Conservation (phyloP, 768 basidiomycete genomes). For the Kwoniella bestiolae region DNA sequence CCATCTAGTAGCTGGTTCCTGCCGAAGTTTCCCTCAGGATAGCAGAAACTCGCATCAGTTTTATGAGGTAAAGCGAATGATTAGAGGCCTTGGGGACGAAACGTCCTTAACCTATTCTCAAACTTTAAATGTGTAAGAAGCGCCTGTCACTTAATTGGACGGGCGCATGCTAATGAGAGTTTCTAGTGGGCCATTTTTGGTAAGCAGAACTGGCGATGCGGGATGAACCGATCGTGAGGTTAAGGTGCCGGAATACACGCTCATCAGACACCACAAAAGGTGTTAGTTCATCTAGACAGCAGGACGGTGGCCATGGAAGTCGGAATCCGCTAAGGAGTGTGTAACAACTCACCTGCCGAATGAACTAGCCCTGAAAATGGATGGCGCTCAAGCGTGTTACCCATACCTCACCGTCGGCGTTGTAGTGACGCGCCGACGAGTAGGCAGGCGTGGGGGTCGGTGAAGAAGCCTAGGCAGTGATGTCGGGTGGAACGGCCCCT, state of each 20-base stretch:
- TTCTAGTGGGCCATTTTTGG: constrained; percentile 64
- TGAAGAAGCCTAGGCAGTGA: constrained; percentile 79
- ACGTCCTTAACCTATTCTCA: constrained; percentile 84
- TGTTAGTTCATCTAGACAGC: constrained; percentile 25
- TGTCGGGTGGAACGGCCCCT: constrained; percentile 75
- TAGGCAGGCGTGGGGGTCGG: constrained; percentile 65
- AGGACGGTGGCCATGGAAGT: constrained; percentile 60
- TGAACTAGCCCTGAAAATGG: constrained; percentile 75
- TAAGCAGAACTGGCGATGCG: constrained; percentile 57
- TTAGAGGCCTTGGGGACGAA: constrained; percentile 80
- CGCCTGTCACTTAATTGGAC: constrained; percentile 61
- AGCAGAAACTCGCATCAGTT: constrained; percentile 61
- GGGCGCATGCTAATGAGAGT: constrained; percentile 61
- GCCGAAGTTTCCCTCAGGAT: constrained; percentile 67
- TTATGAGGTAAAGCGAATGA: constrained; percentile 72
- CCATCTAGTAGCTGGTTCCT: too few species aligned
- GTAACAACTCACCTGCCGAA: constrained; percentile 76
- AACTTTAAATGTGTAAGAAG: constrained; percentile 71
- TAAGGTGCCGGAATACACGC: constrained; percentile 69
- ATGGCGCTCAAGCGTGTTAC: constrained; percentile 69
- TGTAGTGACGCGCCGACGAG: constrained; percentile 67
- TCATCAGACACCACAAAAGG: constrained; percentile 64
- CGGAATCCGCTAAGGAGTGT: constrained; percentile 62
- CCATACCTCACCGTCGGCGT: constrained; percentile 64
- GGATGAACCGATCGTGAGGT: constrained; percentile 73